Evolutionary conservation across 2,329 filamentous ascomycete species (phyloP), one percentile per base, ranked within the genome.

Genomic region (Cordyceps militaris): DNA sequence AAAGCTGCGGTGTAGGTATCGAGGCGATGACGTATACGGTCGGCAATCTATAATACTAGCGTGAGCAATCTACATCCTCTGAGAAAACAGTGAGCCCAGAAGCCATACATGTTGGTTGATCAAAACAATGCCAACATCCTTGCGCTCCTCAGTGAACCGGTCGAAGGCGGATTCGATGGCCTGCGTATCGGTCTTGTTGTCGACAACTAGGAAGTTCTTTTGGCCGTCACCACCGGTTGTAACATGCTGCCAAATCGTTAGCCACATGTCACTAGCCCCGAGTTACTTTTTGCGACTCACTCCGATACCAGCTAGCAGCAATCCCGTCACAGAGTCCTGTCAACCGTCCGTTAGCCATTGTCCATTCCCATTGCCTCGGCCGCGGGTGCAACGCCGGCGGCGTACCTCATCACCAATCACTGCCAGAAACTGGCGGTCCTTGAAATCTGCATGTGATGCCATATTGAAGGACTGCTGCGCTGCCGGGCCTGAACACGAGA

Each of bases 171-270:
- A 83, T 74, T 97, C 94, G 69, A 99, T 97, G 58, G 88, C 79
- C 3, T 88, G 78, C 55, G 82, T 94, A 64, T 97, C 91, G 38
- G 93, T 99, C 80, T 97, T 97, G 70, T 75, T 78, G 73, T 99
- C 93, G 61, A 99, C 94, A 58, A 99, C 91, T 10, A 99, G 85
- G 77, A 97, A 99, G 80, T 99, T 99, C 79, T 96, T 96, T 71
- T 97, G 88, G 40, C 89, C 83, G 70, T 96, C 91, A 46, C 93
- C 90, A 7, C 90, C 88, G 56, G 87, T 81, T 16, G 91, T 96
- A 62, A 97, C 92, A 72, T 97, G 93, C 92, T 97, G 63, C 44
- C 11, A 16, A 8, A 36, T 16, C 10, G 14, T 55, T 42, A 52
- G n/a, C 36, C 13, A 11, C 42, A 10, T n/a, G 21, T 5, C 11